Base-by-base conservation (phyloP, 805 yeast genomes). In the Nakazawaea ishiwadae region DNA sequence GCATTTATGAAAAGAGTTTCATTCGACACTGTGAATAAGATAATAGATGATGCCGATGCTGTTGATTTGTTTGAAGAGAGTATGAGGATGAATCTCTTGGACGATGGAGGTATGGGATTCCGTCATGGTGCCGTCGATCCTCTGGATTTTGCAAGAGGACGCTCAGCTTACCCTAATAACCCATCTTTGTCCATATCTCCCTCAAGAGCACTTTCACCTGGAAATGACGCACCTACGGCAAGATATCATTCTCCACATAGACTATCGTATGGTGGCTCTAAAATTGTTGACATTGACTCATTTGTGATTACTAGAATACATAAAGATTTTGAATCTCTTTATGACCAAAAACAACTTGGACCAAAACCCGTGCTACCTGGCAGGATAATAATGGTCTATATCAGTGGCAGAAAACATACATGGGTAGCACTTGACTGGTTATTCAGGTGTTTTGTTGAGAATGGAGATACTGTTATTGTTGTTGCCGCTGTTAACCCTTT, bases 371-470 rank as follows among this genome's bases (percentile, higher is more conserved):
- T 70, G 0, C 56, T 77, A 34, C 78, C 79, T 0, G 64, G 66
- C 29, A 65, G 89, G 51, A 71, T 72, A 1, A 65, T 84, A 4
- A 53, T 84, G 55, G 78, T 81, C 21, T 83, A 83, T 53, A 65
- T 85, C 23, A 69, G 80, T 49, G 95, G 88, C 3, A 64, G 91
- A 45, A 69, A 65, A 42, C 91, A 84, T 62, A 81, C 93, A 0
- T 85, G 95, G 95, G 87, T 83, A 9, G 79, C 88, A 1, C 58
- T 85, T 20, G 95, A 85, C 56, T 85, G 85, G 81, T 64, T 77
- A 5, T 59, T 84, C 40, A 67, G 66, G 35, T 62, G 68, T 31
- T 60, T 81, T 10, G 58, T 81, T 3, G 77, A 74, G 49, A 65
- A 79, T 50, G 86, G 88, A 7, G 95, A 85, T 57, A 71, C 78